phyloP scores from a whole-genome alignment of 2,329 filamentous ascomycete species.

The Ceratocystis colombiana region DNA sequence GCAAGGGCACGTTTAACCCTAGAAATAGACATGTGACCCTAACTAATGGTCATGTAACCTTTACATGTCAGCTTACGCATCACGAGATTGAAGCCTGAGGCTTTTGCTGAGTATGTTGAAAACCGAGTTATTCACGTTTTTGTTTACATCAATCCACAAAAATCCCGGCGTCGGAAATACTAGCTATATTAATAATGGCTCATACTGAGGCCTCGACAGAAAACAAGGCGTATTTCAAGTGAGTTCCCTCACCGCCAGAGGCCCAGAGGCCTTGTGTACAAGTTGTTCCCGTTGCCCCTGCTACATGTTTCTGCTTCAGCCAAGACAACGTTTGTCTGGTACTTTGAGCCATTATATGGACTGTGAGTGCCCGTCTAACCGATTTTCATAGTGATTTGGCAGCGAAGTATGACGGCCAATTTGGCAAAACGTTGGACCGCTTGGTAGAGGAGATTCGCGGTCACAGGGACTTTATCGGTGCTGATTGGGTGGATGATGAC shows the following conservation, averaged over 20 bases:
- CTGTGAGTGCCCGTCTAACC: background rate
- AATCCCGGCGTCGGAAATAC: background rate
- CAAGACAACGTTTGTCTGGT: conserved; percentile 1
- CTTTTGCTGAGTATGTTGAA: background rate
- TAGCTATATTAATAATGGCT: background rate
- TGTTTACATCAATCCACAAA: background rate
- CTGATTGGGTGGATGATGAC: conserved; percentile 42
- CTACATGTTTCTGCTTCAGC: background rate
- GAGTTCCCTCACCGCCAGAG: background rate
- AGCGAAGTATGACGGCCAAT: conserved; percentile 16
- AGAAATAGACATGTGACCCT: background rate
- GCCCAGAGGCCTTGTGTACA: too few species aligned
- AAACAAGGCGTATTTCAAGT: conserved; percentile 22
- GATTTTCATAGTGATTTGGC: conserved; percentile 9
- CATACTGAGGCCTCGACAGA: background rate
- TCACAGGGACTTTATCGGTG: conserved; percentile 51
- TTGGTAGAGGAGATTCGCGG: conserved; percentile 46
- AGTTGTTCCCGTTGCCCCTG: background rate
- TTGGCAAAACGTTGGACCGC: conserved; percentile 41
- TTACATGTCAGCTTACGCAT: too few species aligned
- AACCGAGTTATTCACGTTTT: background rate
- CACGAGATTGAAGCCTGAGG: background rate
- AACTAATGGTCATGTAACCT: background rate
- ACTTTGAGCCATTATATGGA: too few species aligned
- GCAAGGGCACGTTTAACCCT: background rate